Conservation (phyloP, 495 filamentous ascomycete genomes). For the Talaromyces proteolyticus region DNA sequence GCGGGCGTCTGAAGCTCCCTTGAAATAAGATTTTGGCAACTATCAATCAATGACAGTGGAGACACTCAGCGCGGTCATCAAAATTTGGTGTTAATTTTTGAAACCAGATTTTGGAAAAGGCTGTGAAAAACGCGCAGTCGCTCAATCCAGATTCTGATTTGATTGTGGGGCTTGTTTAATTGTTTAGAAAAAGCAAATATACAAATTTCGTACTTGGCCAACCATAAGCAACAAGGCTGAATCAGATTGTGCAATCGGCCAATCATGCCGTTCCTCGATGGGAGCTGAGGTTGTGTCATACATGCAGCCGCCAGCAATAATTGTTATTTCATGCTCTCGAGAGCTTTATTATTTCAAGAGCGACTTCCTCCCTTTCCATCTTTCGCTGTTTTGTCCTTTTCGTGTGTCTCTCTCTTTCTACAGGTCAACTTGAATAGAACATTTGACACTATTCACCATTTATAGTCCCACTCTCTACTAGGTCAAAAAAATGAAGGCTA, state of each 20-base stretch:
- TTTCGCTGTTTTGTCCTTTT: neutral
- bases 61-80: neutral
- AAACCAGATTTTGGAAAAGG: neutral
- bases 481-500: neutral
- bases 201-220: neutral
- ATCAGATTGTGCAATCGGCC: neutral
- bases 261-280: neutral
- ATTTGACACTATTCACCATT: neutral
- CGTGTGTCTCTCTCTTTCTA: neutral
- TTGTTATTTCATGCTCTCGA: neutral
- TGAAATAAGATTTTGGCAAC: constrained; percentile 2
- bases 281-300: neutral
- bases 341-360: neutral
- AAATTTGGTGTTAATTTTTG: neutral
- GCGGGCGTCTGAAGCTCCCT: neutral
- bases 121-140: neutral
- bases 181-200: constrained; percentile 1
- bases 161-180: neutral
- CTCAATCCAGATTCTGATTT: neutral
- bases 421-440: neutral
- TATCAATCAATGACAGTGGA: neutral
- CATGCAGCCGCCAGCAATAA: neutral
- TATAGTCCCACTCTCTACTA: neutral
- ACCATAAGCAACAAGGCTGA: constrained; percentile 1
- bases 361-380: neutral